Percentiles rank a stretch among this genome's conserved stretches.
Evolutionary conservation across 163 green algal genomes (phyloP).

Genomic region (Volvox carteri): DNA sequence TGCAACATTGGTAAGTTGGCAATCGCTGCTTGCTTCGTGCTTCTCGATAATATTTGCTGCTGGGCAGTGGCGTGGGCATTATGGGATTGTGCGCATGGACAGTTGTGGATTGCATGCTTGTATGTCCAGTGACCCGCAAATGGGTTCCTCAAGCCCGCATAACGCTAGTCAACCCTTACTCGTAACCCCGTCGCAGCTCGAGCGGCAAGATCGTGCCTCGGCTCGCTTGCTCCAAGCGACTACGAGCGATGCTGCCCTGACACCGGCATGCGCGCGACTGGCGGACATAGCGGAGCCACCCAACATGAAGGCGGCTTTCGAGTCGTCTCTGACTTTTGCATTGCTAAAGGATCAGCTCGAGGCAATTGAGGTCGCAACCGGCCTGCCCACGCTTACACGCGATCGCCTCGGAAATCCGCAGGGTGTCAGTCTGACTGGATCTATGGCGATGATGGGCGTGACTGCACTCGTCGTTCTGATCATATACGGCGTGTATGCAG

Average conservation of each 20-base stretch:
- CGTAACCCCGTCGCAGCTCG: constrained; percentile 34
- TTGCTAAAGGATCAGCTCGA: constrained; percentile 72
- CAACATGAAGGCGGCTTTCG: constrained; percentile 75
- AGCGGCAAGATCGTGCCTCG: constrained; percentile 35
- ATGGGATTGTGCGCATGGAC: too few species aligned
- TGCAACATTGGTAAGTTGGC: constrained; percentile 64
- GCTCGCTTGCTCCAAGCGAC: constrained; percentile 8
- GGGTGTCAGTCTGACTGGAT: constrained; percentile 77
- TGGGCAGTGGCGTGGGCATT: too few species aligned
- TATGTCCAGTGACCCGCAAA: too few species aligned
- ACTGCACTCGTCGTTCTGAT: constrained; percentile 66
- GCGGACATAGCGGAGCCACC: constrained; percentile 75
- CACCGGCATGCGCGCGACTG: constrained; percentile 61
- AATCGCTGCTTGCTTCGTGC: too few species aligned
- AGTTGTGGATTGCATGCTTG: too few species aligned
- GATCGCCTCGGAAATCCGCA: constrained; percentile 54
- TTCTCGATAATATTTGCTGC: too few species aligned
- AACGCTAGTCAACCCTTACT: too few species aligned
- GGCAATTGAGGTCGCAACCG: constrained; percentile 61
- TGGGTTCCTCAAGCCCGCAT: too few species aligned
- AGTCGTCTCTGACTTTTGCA: constrained; percentile 68
- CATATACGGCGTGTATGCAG: constrained; percentile 40
- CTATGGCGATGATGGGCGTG: constrained; percentile 75
- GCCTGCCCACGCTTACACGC: constrained; percentile 26
- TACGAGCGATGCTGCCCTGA: constrained; percentile 16